Evolutionary conservation across 2,329 filamentous ascomycete species (phyloP).

Genomic region (Trichoderma brevicompactum): DNA sequence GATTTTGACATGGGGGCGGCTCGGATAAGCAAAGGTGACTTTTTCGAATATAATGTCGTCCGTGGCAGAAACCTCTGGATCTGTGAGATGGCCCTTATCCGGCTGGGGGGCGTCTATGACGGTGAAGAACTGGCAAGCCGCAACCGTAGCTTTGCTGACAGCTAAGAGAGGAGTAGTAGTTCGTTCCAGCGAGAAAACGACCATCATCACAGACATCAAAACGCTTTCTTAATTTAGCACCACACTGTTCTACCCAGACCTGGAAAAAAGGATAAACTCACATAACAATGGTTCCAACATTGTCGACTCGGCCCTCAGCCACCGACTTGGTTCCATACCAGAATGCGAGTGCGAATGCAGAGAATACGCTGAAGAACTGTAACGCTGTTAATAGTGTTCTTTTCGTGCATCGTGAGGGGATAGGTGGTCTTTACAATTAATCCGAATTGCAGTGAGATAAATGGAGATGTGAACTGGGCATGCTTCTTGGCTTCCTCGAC

Average conservation of each 20-base stretch:
- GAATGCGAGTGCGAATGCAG: conserved; percentile 61
- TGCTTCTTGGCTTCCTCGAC: conserved; percentile 58
- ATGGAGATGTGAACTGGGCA: conserved; percentile 54
- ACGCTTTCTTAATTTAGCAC: conserved; percentile 42
- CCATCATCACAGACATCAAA: conserved; percentile 62
- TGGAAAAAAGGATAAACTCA: conserved; percentile 41
- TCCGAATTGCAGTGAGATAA: conserved; percentile 58
- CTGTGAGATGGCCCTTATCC: conserved; percentile 42
- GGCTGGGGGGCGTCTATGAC: conserved; percentile 56
- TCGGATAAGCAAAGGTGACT: conserved; percentile 76
- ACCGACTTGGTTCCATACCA: conserved; percentile 64
- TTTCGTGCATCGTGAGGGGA: neutral
- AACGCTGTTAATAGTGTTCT: conserved; percentile 26
- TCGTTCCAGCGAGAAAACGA: conserved; percentile 60
- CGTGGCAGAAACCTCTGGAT: conserved; percentile 45
- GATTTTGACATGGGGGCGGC: conserved; percentile 65
- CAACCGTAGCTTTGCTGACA: conserved; percentile 60
- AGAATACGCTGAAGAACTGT: conserved; percentile 58
- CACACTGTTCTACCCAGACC: neutral
- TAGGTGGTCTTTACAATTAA: conserved; percentile 46
- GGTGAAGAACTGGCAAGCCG: conserved; percentile 61
- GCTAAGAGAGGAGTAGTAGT: conserved; percentile 64
- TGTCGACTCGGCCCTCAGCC: conserved; percentile 51
- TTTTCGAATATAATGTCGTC: conserved; percentile 57
- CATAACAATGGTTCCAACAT: conserved; percentile 60